Percentiles rank a stretch among this genome's conserved stretches.
Conservation (phyloP, 2,329 filamentous ascomycete genomes). For the Fusarium staphyleae region DNA sequence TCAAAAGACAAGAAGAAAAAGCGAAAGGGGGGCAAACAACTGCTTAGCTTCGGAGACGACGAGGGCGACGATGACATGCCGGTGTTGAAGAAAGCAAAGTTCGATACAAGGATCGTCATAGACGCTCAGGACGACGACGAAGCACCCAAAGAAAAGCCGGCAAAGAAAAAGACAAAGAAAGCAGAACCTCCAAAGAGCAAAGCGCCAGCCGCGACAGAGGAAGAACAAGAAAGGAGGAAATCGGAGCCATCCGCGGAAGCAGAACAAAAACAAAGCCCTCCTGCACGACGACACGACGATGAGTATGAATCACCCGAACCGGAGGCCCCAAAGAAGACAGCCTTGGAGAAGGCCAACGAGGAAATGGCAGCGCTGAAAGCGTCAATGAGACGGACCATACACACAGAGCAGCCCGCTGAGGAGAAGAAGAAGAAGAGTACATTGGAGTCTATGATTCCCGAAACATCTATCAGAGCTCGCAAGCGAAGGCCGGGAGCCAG, state of each 20-base stretch:
- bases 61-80: constrained; percentile 64
- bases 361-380: constrained; percentile 83
- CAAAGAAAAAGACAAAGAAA: constrained; percentile 43
- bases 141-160: constrained; percentile 37
- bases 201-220: constrained; percentile 23
- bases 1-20: constrained; percentile 70
- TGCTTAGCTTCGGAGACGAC: constrained; percentile 79
- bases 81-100: constrained; percentile 77
- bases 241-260: constrained; percentile 11
- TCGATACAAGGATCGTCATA: constrained; percentile 77
- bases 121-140: constrained; percentile 51
- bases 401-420: constrained; percentile 55
- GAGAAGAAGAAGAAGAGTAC: constrained; percentile 71
- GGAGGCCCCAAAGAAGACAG: constrained; percentile 53
- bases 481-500: constrained; percentile 69
- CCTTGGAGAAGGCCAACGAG: constrained; percentile 75
- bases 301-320: constrained; percentile 38
- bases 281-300: constrained; percentile 14
- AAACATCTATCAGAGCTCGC: constrained; percentile 72
- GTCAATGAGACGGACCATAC: constrained; percentile 75
- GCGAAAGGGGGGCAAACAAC: constrained; percentile 75
- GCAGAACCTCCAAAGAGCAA: constrained; percentile 36
- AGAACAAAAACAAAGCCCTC: constrained; percentile 22
- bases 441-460: constrained; percentile 76
- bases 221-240: constrained; percentile 11